phyloP scores from a whole-genome alignment of 306 rosid species.

The Castanospermum australe region DNA sequence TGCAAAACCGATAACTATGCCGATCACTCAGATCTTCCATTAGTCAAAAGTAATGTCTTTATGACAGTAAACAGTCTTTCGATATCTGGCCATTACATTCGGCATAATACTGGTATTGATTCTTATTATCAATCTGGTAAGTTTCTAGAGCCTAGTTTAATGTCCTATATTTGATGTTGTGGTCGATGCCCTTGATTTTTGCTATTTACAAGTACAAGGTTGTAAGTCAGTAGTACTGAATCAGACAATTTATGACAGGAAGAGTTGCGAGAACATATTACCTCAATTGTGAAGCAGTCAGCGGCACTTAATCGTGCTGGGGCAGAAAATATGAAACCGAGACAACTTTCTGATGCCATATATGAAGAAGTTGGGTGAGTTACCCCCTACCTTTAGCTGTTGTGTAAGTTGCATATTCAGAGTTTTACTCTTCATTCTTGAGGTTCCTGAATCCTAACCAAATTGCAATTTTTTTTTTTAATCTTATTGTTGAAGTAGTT shows the following conservation, averaged over 20 bases:
- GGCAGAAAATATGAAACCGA: constrained; percentile 86
- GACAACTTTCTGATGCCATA: constrained; percentile 87
- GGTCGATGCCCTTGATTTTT: neutral
- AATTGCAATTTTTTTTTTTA: neutral
- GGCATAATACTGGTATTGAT: neutral
- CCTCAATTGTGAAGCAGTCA: constrained; percentile 67
- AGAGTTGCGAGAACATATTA: constrained; percentile 58
- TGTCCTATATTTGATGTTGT: neutral
- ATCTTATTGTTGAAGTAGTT: no score
- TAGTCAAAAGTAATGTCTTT: neutral
- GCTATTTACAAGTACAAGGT: neutral
- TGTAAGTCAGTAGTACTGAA: constrained; percentile 18
- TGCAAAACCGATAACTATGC: neutral
- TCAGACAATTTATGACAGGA: constrained; percentile 47
- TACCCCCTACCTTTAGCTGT: neutral
- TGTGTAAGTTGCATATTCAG: neutral
- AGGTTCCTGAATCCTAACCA: neutral
- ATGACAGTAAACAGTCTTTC: neutral
- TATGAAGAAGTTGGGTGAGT: constrained; percentile 81
- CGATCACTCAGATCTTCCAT: neutral
- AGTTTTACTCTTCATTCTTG: neutral
- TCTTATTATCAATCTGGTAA: neutral
- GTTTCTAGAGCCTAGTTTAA: neutral
- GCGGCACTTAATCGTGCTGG: constrained; percentile 63
- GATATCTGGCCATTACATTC: neutral